These are phyloP conservation scores for Ophiorrhiza pumila DNA, from an alignment of 257 asterid genomes.

Conservation along the genomic window DNA sequence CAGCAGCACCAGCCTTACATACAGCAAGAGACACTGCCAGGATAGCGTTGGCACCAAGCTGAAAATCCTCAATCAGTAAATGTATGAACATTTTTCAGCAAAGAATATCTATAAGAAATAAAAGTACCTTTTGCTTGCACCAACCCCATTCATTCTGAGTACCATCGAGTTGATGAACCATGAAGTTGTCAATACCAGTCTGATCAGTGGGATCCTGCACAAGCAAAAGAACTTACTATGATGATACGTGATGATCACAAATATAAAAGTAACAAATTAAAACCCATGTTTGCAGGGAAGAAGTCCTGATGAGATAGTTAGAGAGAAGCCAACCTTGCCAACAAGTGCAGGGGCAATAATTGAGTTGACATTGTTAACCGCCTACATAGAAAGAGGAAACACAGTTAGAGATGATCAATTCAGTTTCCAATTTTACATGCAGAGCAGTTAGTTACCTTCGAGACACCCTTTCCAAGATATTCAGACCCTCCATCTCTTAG, in stretches of 20 bases:
- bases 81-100: neutral
- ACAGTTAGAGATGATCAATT: slow-evolving; percentile 6
- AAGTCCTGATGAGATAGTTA: neutral
- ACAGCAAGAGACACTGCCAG: slow-evolving; percentile 95
- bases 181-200: slow-evolving; percentile 73
- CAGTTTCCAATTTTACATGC: neutral
- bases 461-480: slow-evolving; percentile 96
- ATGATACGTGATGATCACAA: neutral
- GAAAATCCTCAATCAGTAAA: slow-evolving; percentile 20
- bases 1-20: slow-evolving; percentile 94
- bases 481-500: slow-evolving; percentile 97
- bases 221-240: slow-evolving; percentile 8
- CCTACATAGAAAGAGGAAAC: slow-evolving; percentile 34
- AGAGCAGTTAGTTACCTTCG: slow-evolving; percentile 47
- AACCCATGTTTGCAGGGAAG: neutral
- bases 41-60: slow-evolving; percentile 99
- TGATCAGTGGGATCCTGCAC: slow-evolving; percentile 87
- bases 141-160: slow-evolving; percentile 99
- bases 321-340: slow-evolving; percentile 72
- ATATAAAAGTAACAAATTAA: neutral
- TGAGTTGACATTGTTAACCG: slow-evolving; percentile 82
- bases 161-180: slow-evolving; percentile 97
- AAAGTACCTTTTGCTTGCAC: slow-evolving; percentile 96
- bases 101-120: neutral
- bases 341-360: slow-evolving; percentile 87